Conservation (phyloP, 345 rosid species). For the Xanthoceras sorbifolium region DNA sequence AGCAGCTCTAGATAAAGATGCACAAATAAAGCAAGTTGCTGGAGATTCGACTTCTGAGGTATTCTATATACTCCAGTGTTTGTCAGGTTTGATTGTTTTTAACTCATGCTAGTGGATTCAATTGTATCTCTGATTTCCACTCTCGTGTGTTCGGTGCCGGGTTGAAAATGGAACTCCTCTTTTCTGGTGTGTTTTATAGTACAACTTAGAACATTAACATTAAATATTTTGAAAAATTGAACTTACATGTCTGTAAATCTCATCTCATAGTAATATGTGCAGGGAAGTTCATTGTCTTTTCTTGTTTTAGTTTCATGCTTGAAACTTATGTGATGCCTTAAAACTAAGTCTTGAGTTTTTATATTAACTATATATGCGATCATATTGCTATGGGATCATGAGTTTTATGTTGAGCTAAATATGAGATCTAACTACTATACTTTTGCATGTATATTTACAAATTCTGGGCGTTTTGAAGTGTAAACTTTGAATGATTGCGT, state of each 20-base stretch:
- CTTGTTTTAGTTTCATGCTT: not conserved
- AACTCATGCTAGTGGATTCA: not conserved
- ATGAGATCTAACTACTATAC: not conserved
- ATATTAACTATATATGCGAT: not conserved
- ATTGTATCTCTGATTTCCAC: not conserved
- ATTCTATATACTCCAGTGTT: conserved; percentile 17
- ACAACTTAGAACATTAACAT: not conserved
- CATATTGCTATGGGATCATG: not conserved
- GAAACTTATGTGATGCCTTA: not conserved
- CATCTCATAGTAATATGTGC: not conserved
- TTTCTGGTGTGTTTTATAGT: not conserved
- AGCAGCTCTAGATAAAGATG: conserved; percentile 77
- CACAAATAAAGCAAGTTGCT: conserved; percentile 60
- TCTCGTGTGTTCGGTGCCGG: not conserved
- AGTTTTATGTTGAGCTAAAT: not conserved
- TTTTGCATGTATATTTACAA: not conserved
- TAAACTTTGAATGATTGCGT: not conserved
- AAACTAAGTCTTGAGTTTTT: not conserved
- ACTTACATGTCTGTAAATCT: not conserved
- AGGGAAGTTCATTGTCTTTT: not conserved
- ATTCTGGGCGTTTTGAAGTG: too few relatives aligned
- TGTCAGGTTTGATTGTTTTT: conserved; percentile 1
- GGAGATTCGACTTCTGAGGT: conserved; percentile 97
- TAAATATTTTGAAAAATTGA: not conserved
- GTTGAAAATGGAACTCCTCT: not conserved